Base-by-base conservation (phyloP, 139 green algal species). In the Gonium pectorale region DNA sequence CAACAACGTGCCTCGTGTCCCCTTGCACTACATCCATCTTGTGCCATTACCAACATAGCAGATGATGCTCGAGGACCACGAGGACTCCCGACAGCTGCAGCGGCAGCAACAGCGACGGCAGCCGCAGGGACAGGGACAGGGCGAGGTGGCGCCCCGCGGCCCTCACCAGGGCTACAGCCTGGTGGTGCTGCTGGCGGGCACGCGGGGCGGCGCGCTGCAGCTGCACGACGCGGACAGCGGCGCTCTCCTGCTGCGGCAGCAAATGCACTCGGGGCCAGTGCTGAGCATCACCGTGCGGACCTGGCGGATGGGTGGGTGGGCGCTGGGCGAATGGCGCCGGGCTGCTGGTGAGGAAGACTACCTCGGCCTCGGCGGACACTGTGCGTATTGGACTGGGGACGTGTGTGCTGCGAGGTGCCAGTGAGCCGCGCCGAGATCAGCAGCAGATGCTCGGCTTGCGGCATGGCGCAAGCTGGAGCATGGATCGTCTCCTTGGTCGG, bases 191-290 rank as follows among this genome's bases (percentile, higher is more conserved):
- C 73, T 95, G 52, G 74, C 89, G 0, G 94, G 94, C 37, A 96
- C 92, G 1, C 83, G 85, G 0, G 37, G 46, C 24, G 94, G 93
- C 35, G 86, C 83, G n/a, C 49, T 96, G 33, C 91, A 95, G 83
- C 73, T 97, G 15, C 91, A 95, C 68, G 70, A 68, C 56, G 31
- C 43, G 1, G 52, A 46, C 59, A 82, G 31, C 4, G 89, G 86
- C 3, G 29, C n/a, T 27, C 66, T 93, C 35, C 44, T 96, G 78
- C 90, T 92, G 63, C 83, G 89, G 49, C 94, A 96, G 89, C 67
- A 83, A 13, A 31, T 94, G 43, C 86, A 92, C 67, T 43, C 79
- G 22, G 72, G 68, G 31, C 46, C 80, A 40, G 63, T 82, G 67
- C 9, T 33, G 26, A 73, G 60, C 43, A 80, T 86, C 46, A 17